Percentiles rank a stretch among this genome's conserved stretches.
Evolutionary conservation across 371 early-diverging fungal species (phyloP).

Genomic region (Globomyces sp.): DNA sequence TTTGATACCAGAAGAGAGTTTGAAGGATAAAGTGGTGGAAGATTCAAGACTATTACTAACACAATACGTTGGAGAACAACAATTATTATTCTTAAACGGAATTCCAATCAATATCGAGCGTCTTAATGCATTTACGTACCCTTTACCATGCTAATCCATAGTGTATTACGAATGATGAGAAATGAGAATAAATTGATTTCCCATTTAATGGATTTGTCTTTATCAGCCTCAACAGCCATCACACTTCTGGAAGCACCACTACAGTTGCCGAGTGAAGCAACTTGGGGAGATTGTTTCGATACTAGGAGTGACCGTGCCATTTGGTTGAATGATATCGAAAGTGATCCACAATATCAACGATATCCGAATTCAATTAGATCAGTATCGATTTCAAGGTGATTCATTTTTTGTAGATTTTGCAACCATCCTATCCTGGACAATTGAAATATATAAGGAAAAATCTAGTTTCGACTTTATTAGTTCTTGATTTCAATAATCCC

Average conservation of each 20-base stretch:
- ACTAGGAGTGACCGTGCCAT: constrained; percentile 64
- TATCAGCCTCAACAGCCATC: constrained; percentile 45
- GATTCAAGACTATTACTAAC: neutral
- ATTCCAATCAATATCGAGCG: constrained; percentile 50
- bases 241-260: constrained; percentile 58
- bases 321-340: constrained; percentile 92
- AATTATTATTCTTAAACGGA: constrained; percentile 70
- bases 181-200: constrained; percentile 23
- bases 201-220: constrained; percentile 45
- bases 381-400: neutral
- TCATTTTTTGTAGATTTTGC: constrained; percentile 40
- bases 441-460: constrained; percentile 72
- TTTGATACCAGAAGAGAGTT: constrained; percentile 16
- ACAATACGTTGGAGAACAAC: constrained; percentile 27
- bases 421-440: constrained; percentile 65
- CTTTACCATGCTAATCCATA: neutral
- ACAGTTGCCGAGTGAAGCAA: constrained; percentile 17
- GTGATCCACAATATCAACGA: constrained; percentile 67
- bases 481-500: constrained; percentile 57
- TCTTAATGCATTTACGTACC: constrained; percentile 68
- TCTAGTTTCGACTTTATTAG: constrained; percentile 64
- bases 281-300: constrained; percentile 67
- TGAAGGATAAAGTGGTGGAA: constrained; percentile 3
- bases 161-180: constrained; percentile 27
- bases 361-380: constrained; percentile 56